Conservation (phyloP, 179 eudicot species). For the Gypsophila paniculata region DNA sequence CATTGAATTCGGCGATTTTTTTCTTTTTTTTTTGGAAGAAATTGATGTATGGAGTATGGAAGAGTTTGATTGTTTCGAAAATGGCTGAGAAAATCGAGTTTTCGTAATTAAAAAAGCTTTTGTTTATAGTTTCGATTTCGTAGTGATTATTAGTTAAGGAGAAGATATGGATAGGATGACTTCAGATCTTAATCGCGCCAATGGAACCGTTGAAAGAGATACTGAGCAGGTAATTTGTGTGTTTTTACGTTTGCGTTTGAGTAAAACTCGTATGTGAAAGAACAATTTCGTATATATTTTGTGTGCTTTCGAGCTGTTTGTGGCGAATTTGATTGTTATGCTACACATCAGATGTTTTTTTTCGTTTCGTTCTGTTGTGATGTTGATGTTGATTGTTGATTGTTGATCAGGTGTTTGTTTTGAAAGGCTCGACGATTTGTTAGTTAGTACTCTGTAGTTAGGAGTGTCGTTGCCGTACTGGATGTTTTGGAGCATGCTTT, state of each 20-base stretch:
- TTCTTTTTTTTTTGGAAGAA: neutral
- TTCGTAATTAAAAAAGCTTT: neutral
- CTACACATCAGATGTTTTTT: neutral
- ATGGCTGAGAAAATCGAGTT: conserved; percentile 26
- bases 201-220: conserved; percentile 70
- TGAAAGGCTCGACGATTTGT: conserved; percentile 2
- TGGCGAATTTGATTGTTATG: neutral
- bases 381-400: neutral
- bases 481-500: too few species aligned
- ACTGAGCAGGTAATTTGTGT: conserved; percentile 67
- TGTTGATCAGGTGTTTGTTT: neutral
- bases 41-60: conserved; percentile 36
- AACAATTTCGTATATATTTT: neutral
- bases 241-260: neutral
- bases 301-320: neutral
- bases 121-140: conserved; percentile 15
- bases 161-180: conserved; percentile 42
- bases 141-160: conserved; percentile 1
- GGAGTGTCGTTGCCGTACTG: too few species aligned
- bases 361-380: neutral
- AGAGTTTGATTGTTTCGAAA: conserved; percentile 35
- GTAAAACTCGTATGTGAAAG: too few species aligned
- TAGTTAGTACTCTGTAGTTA: neutral
- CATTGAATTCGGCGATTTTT: neutral
- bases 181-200: conserved; percentile 53